A percentile compares a stretch with the other conserved stretches of the same genome.
These are phyloP conservation scores for Blastocystis sp. DNA, from an alignment of 352 stramenopile species.

Conservation along the genomic window DNA sequence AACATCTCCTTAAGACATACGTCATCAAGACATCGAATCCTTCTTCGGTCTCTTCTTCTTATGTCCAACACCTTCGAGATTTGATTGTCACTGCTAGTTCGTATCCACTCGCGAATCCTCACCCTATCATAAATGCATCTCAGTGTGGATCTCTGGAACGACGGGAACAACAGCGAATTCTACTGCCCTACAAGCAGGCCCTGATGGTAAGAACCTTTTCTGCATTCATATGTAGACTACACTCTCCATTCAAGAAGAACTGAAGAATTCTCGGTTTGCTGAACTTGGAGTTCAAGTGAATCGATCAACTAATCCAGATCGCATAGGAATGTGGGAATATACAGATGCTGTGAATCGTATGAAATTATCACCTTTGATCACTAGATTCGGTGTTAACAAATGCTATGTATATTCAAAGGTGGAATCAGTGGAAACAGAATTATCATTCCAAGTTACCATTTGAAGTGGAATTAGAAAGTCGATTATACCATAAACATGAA, in stretches of 20 bases:
- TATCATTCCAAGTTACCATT: not conserved
- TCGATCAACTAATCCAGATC: not conserved
- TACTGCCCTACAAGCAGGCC: not conserved
- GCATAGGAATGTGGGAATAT: not conserved
- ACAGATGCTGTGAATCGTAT: not conserved
- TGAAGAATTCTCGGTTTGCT: not conserved
- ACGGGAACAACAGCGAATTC: constrained; percentile 20
- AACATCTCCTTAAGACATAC: constrained; percentile 15
- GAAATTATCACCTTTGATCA: not conserved
- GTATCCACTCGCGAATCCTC: not conserved
- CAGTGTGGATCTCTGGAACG: not conserved
- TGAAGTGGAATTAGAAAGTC: not conserved
- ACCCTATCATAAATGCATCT: not conserved
- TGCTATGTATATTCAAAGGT: not conserved
- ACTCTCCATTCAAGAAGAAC: constrained; percentile 18
- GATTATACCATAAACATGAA: not conserved
- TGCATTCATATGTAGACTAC: not conserved
- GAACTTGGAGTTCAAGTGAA: not conserved
- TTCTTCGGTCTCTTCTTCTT: not conserved
- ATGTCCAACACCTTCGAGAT: constrained; percentile 9
- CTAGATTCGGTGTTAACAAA: not conserved
- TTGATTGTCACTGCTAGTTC: not conserved
- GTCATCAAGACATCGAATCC: not conserved
- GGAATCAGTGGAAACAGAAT: not conserved
- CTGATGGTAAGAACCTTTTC: not conserved